Percentiles rank a stretch among this genome's conserved stretches.
Evolutionary conservation across 1,139 yeast genomes (phyloP).

Genomic region (Blastobotrys persicus): DNA sequence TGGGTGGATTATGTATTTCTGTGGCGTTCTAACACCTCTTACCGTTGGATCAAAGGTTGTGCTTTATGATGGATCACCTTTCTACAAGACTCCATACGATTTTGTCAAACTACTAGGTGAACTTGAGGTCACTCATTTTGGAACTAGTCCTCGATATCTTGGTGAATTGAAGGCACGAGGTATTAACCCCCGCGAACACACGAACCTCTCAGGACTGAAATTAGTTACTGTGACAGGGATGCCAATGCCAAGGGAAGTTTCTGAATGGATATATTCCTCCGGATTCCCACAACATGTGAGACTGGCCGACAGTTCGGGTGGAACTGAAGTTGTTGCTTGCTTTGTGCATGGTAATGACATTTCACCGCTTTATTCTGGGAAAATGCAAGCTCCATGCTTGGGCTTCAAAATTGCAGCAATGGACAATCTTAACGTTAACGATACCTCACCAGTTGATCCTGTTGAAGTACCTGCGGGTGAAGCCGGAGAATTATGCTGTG

Average conservation of each 20-base stretch:
- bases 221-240: conserved; percentile 6
- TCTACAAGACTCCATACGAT: background rate
- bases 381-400: conserved; percentile 4
- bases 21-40: background rate
- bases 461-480: background rate
- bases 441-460: background rate
- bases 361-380: conserved; percentile 3
- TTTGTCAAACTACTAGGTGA: conserved; percentile 1
- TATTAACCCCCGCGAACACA: conserved; percentile 1
- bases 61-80: conserved; percentile 4
- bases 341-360: conserved; percentile 5
- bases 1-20: conserved; percentile 5
- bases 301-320: conserved; percentile 6
- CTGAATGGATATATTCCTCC: conserved; percentile 1
- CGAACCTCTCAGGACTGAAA: background rate
- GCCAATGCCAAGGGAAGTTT: conserved; percentile 2
- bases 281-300: background rate
- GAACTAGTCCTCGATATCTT: conserved; percentile 5
- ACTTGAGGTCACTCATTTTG: conserved; percentile 3
- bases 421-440: conserved; percentile 2
- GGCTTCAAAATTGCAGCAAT: conserved; percentile 5
- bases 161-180: background rate
- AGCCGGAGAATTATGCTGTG: conserved; percentile 4
- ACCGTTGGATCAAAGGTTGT: conserved; percentile 1
- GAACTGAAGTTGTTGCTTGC: conserved; percentile 6